Percentiles rank a stretch among this genome's conserved stretches.
These are phyloP conservation scores for Punctularia strigosozonata DNA, from an alignment of 768 basidiomycete genomes.

Conservation along the genomic window DNA sequence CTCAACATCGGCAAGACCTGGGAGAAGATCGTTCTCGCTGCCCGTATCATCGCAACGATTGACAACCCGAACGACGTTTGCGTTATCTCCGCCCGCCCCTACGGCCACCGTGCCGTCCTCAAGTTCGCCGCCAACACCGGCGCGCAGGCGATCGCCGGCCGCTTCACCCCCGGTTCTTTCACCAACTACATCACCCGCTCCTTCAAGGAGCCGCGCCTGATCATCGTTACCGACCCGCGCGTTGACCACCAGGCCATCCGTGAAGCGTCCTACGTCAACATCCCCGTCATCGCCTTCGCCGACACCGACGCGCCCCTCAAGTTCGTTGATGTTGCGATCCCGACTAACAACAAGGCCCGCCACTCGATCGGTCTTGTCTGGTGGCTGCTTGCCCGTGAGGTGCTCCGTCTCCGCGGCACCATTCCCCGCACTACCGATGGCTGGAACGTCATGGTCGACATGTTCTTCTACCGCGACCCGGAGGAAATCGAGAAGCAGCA, in stretches of 20 bases:
- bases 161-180: conserved; percentile 98
- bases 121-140: conserved; percentile 98
- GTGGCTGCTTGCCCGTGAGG: conserved; percentile 97
- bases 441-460: conserved; percentile 98
- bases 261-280: conserved; percentile 99
- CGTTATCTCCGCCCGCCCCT: conserved; percentile 96
- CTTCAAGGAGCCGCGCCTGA: conserved; percentile 99
- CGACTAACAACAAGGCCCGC: conserved; percentile 98
- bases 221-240: conserved; percentile 97
- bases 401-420: conserved; percentile 89
- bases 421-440: conserved; percentile 85
- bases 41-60: conserved; percentile 92
- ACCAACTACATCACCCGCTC: conserved; percentile 99
- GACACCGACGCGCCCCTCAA: conserved; percentile 97
- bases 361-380: conserved; percentile 95
- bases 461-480: conserved; percentile 99
- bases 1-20: conserved; percentile 99
- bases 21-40: conserved; percentile 98
- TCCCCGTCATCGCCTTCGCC: conserved; percentile 97
- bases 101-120: conserved; percentile 98
- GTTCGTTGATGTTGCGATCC: conserved; percentile 97
- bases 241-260: conserved; percentile 99
- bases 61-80: conserved; percentile 98
- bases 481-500: conserved; percentile 99
- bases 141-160: conserved; percentile 96